Evolutionary conservation across 2,329 filamentous ascomycete genomes (phyloP).

Genomic region (Exophiala calicioides): DNA sequence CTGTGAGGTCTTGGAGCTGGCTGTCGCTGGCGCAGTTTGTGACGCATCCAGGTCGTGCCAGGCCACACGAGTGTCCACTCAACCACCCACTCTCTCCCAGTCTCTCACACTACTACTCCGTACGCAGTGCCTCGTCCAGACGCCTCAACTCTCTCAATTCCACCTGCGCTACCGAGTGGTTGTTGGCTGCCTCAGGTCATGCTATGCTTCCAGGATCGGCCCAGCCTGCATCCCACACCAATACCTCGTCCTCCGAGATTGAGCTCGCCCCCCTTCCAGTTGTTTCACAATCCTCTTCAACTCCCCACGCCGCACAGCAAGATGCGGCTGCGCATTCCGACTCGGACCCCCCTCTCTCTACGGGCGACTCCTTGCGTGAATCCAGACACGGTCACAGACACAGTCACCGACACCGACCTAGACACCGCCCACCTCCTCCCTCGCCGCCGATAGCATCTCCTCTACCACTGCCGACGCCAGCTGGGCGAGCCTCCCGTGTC

Average conservation of each 20-base stretch:
- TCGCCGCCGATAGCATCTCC: constrained; percentile 12
- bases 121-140: too few species aligned
- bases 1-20: too few species aligned
- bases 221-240: constrained; percentile 14
- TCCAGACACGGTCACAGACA: constrained; percentile 9
- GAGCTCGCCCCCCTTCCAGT: constrained; percentile 19
- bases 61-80: too few species aligned
- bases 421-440: constrained; percentile 6
- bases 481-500: constrained; percentile 22
- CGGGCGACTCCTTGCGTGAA: constrained; percentile 17
- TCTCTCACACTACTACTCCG: too few species aligned
- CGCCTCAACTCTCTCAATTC: constrained; percentile 1
- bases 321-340: constrained; percentile 17
- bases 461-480: constrained; percentile 2
- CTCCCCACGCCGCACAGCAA: constrained; percentile 14
- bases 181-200: too few species aligned
- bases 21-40: too few species aligned
- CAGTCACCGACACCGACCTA: constrained; percentile 9
- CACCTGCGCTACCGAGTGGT: too few species aligned
- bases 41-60: too few species aligned
- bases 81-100: too few species aligned
- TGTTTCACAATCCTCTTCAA: constrained; percentile 9
- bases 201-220: constrained; percentile 17
- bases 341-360: constrained; percentile 9
- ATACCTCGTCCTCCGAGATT: constrained; percentile 6